Conservation (phyloP, 2,329 filamentous ascomycete species). For the Aspergillus caelatus region DNA sequence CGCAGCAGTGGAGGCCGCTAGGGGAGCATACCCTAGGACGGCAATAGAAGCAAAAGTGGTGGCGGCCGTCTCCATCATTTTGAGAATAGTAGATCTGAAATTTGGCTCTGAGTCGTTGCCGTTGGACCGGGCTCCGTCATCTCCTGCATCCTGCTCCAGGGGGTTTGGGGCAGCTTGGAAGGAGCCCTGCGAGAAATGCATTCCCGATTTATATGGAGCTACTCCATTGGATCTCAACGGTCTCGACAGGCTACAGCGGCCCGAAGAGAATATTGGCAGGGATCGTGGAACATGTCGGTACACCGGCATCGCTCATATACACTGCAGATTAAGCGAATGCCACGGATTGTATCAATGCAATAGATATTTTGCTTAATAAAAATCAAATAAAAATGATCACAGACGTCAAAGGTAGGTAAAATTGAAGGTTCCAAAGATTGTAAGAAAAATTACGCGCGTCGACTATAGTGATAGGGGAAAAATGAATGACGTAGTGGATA, state of each 20-base stretch:
- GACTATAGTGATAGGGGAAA: background rate
- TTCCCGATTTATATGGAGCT: constrained; percentile 19
- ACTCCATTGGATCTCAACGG: constrained; percentile 16
- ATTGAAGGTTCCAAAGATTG: background rate
- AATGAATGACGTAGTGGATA: constrained; percentile 1
- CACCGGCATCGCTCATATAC: constrained; percentile 24
- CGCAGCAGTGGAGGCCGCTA: background rate
- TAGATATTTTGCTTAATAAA: background rate
- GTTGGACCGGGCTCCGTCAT: constrained; percentile 27
- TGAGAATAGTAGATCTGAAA: constrained; percentile 49
- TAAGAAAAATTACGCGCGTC: background rate
- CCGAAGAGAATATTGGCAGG: constrained; percentile 18
- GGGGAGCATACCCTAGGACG: constrained; percentile 60
- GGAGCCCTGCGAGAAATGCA: constrained; percentile 28
- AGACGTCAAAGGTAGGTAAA: background rate
- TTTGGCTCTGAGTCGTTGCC: constrained; percentile 31
- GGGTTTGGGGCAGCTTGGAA: constrained; percentile 29
- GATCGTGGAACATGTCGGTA: constrained; percentile 28
- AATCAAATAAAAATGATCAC: background rate
- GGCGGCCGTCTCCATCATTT: constrained; percentile 73
- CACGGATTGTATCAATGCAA: background rate
- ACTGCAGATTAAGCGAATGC: background rate
- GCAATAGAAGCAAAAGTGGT: constrained; percentile 76
- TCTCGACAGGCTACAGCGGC: constrained; percentile 22
- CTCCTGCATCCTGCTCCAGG: constrained; percentile 33